Percentiles rank a stretch among this genome's conserved stretches.
Conservation (phyloP, 2,329 filamentous ascomycete species). For the Pyricularia pennisetigena region DNA sequence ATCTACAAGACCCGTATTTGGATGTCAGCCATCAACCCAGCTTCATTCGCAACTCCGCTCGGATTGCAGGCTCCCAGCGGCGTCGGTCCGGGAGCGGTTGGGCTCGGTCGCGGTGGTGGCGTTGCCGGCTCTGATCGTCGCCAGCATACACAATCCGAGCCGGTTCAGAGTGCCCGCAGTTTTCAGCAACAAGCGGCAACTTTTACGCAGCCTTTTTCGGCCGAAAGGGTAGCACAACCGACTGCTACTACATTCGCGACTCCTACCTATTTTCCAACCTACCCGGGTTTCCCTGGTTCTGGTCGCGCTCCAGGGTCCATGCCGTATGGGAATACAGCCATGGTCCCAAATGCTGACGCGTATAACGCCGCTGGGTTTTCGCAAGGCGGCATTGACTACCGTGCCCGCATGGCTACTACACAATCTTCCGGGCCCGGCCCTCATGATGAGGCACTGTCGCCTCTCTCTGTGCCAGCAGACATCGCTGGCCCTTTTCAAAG, state of each 20-base stretch:
- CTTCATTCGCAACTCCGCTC: constrained; percentile 75
- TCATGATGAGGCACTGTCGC: constrained; percentile 27
- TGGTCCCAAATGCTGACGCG: constrained; percentile 30
- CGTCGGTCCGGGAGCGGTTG: constrained; percentile 57
- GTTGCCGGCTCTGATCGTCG: constrained; percentile 34
- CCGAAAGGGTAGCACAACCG: constrained; percentile 29
- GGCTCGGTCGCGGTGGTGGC: constrained; percentile 32
- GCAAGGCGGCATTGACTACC: constrained; percentile 31
- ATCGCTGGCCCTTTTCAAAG: constrained; percentile 60
- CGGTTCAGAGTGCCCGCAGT: constrained; percentile 5
- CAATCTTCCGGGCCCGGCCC: constrained; percentile 19
- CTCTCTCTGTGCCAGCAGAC: constrained; percentile 39
- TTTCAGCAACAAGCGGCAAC: constrained; percentile 5
- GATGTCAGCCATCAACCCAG: constrained; percentile 99
- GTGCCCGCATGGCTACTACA: constrained; percentile 34
- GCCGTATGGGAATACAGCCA: constrained; percentile 25
- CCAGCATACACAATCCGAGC: constrained; percentile 20
- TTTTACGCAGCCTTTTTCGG: constrained; percentile 11
- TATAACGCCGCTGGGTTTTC: constrained; percentile 28
- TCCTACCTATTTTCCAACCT: constrained; percentile 29
- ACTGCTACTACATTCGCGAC: constrained; percentile 28
- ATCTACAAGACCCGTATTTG: constrained; percentile 99
- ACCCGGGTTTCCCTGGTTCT: constrained; percentile 30
- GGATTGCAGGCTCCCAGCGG: constrained; percentile 61
- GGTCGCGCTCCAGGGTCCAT: constrained; percentile 23